Percentiles rank a stretch among this genome's conserved stretches.
Conservation (phyloP, 2,329 filamentous ascomycete genomes). For the Talaromyces sp. region DNA sequence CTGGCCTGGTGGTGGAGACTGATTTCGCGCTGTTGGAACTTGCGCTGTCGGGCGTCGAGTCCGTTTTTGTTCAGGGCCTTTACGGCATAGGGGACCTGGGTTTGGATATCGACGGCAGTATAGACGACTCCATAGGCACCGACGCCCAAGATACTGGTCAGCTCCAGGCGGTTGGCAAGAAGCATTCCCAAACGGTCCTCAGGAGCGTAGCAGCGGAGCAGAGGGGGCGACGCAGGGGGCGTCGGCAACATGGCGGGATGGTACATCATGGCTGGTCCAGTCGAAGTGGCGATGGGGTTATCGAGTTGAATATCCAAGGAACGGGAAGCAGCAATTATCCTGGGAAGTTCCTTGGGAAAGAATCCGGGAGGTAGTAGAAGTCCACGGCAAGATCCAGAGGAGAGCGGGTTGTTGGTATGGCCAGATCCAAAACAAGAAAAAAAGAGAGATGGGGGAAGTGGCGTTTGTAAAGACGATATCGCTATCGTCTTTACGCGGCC, state of each 20-base stretch:
- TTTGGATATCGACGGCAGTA: slow-evolving; percentile 76
- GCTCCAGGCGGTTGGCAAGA: slow-evolving; percentile 74
- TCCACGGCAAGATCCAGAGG: not conserved
- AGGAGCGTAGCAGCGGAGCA: slow-evolving; percentile 54
- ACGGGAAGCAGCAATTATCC: slow-evolving; percentile 7
- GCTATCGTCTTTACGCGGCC: slow-evolving; percentile 12
- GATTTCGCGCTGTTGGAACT: slow-evolving; percentile 91
- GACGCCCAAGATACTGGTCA: slow-evolving; percentile 80
- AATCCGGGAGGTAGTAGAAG: not conserved
- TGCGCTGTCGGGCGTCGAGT: slow-evolving; percentile 77
- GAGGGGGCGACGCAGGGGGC: slow-evolving; percentile 39
- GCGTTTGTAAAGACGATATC: slow-evolving; percentile 12
- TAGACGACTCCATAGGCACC: slow-evolving; percentile 98
- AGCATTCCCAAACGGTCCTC: slow-evolving; percentile 82
- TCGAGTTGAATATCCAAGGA: not conserved
- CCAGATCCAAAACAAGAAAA: slow-evolving; percentile 4
- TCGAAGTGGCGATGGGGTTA: not conserved
- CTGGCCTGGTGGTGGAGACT: slow-evolving; percentile 84
- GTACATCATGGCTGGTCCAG: slow-evolving; percentile 27
- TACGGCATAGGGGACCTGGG: slow-evolving; percentile 79
- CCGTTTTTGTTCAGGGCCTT: slow-evolving; percentile 95
- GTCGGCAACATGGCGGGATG: slow-evolving; percentile 39
- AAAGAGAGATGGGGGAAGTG: slow-evolving; percentile 3
- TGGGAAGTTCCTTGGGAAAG: slow-evolving; percentile 9
- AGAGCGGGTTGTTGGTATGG: not conserved